Evolutionary conservation across 1,139 yeast genomes (phyloP), one percentile per base, ranked within the genome.

Genomic region (Lodderomyces margitis): DNA sequence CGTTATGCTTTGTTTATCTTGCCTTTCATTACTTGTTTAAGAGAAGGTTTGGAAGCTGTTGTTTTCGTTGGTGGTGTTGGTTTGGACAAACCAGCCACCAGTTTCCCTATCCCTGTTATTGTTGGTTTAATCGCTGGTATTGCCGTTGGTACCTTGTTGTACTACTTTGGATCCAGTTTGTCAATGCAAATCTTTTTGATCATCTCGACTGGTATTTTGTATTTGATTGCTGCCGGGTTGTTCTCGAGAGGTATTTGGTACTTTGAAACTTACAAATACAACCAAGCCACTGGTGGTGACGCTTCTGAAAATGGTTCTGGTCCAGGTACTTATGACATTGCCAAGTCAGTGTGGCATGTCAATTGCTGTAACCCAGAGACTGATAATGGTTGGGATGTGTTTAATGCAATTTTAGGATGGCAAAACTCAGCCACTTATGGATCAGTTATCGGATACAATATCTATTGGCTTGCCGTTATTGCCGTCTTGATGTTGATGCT

Each of bases 41-140:
- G 96, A 70, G 96, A 88, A 73, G 96, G 96, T 49, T 70, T 88
- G 50, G 96, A 88, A 69, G 96, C 95, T 2, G 92, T 88, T 39
- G 91, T 87, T 19, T 87, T 87, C 57, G 83, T 88, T 44, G 96
- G 96, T 33, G 96, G 96, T 56, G 87, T 89, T 34, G 95, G 95
- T 51, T 75, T 89, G 25, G 77, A 80, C 42, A 78, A 79, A 42
- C 92, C 95, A 10, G 80, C 89, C 11, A 64, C 83, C 5, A 79
- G 96, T 0, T 86, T 87, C 74, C 96, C 96, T 46, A 64, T 89
- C 50, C 92, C 96, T 10, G 95, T 87, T 36, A 65, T 87, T 46
- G 62, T 78, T 51, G 97, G 96, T 49, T 63, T 87, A 39, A 64
- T 82, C 51, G 81, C 86, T n/a, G 97, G 96, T 62, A 49, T 72